Evolutionary conservation across 495 filamentous ascomycete genomes (phyloP).

Genomic region (Aspergillus bridgeri): DNA sequence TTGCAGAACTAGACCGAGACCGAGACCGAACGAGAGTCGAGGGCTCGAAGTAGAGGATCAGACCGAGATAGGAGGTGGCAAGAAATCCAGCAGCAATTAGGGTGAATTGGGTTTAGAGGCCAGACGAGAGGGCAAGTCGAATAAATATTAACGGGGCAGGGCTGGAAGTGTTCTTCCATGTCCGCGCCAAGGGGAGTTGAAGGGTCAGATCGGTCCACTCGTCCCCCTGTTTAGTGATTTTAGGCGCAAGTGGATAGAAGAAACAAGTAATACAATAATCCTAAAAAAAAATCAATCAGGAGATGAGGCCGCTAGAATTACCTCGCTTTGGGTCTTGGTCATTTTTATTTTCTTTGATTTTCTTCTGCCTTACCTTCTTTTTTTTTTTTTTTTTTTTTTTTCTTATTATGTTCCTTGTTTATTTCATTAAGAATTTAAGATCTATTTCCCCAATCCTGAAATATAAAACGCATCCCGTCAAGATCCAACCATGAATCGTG

Average conservation of each 20-base stretch:
- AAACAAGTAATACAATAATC: not conserved
- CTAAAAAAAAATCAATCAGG: not conserved
- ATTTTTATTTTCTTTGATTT: not conserved
- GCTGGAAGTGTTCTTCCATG: slow-evolving; percentile 2
- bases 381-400: not conserved
- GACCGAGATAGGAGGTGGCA: not conserved
- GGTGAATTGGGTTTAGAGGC: too few species aligned
- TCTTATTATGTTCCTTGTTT: not conserved
- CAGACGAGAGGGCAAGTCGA: slow-evolving; percentile 7
- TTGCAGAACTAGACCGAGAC: too few species aligned
- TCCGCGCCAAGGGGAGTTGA: slow-evolving; percentile 15
- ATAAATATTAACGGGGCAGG: slow-evolving; percentile 2
- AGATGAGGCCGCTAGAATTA: not conserved
- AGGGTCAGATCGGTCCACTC: slow-evolving; percentile 31
- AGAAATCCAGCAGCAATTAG: not conserved
- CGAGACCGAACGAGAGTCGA: not conserved
- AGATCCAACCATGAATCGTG: too few species aligned
- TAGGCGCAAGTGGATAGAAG: slow-evolving; percentile 3
- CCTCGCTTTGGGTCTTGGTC: not conserved
- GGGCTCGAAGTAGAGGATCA: not conserved
- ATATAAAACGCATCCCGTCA: too few species aligned
- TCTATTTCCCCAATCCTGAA: not conserved
- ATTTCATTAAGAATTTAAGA: not conserved
- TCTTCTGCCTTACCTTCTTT: too few species aligned
- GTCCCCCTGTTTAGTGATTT: slow-evolving; percentile 12